phyloP scores from a whole-genome alignment of 495 filamentous ascomycete species.

The Xylaria bambusicola region DNA sequence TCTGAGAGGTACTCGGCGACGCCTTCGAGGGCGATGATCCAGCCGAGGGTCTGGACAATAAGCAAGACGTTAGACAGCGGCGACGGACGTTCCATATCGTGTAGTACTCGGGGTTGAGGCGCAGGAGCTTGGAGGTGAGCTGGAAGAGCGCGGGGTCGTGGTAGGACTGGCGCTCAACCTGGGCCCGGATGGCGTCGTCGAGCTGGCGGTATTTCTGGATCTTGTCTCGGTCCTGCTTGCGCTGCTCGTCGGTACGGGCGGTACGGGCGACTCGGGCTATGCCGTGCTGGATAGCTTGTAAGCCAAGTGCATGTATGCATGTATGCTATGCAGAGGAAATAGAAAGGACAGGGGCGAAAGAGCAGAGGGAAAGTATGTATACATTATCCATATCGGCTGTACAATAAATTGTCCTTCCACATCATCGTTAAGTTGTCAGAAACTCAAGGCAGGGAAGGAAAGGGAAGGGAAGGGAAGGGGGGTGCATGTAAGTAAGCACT shows the following conservation, averaged over 20 bases:
- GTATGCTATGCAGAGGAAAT: neutral
- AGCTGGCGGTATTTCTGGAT: conserved; percentile 78
- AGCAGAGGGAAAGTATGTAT: conserved; percentile 23
- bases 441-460: neutral
- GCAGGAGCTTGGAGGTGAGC: conserved; percentile 78
- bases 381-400: conserved; percentile 54
- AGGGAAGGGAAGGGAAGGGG: neutral
- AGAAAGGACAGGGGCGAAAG: neutral
- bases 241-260: conserved; percentile 65
- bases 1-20: conserved; percentile 59
- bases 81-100: conserved; percentile 97
- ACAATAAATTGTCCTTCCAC: neutral
- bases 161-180: conserved; percentile 59
- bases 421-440: neutral
- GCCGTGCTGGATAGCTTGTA: conserved; percentile 63
- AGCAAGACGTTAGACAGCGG: conserved; percentile 59
- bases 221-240: conserved; percentile 68
- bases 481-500: no score
- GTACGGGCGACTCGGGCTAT: conserved; percentile 63
- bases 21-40: conserved; percentile 54
- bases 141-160: conserved; percentile 62
- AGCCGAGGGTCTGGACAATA: conserved; percentile 52
- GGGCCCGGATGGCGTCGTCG: conserved; percentile 62
- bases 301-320: conserved; percentile 22
- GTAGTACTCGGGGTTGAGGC: conserved; percentile 94